These are phyloP conservation scores for Gonium pectorale DNA, from an alignment of 139 green algal genomes.

Conservation along the genomic window DNA sequence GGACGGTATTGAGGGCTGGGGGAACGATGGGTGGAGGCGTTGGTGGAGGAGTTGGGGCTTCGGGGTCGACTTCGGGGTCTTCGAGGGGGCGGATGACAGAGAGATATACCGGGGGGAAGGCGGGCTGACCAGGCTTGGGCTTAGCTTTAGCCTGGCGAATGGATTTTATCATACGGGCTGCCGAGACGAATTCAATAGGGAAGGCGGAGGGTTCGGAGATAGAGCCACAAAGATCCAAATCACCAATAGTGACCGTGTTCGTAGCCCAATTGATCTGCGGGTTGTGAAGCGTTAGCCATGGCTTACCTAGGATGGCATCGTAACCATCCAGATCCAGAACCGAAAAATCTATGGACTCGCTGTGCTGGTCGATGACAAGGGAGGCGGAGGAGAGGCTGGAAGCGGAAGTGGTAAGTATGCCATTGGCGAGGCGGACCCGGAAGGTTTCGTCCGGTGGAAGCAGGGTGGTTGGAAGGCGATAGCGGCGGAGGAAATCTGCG, in stretches of 20 bases:
- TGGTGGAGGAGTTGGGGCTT: not conserved
- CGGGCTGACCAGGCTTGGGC: not conserved
- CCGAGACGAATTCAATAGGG: not conserved
- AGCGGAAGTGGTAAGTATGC: no score
- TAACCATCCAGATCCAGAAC: conserved; percentile 16
- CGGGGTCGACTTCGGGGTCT: not conserved
- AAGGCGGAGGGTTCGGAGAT: not conserved
- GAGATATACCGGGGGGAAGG: not conserved
- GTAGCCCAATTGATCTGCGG: conserved; percentile 13
- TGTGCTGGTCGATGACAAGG: no score
- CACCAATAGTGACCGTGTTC: conserved; percentile 10
- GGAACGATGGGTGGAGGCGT: not conserved
- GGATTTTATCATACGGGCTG: not conserved
- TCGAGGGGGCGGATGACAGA: not conserved
- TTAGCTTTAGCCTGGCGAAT: not conserved
- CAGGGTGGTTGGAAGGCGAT: no score
- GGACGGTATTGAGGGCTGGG: not conserved
- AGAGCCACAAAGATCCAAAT: not conserved
- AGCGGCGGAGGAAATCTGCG: no score
- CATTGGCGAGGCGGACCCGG: no score
- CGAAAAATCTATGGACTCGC: no score
- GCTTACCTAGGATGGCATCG: conserved; percentile 41
- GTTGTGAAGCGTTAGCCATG: conserved; percentile 15
- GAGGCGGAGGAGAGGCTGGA: no score
- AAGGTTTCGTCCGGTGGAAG: no score